phyloP scores from a whole-genome alignment of 1,284 basidiomycete species.

The Fomitopsis schrenkii region DNA sequence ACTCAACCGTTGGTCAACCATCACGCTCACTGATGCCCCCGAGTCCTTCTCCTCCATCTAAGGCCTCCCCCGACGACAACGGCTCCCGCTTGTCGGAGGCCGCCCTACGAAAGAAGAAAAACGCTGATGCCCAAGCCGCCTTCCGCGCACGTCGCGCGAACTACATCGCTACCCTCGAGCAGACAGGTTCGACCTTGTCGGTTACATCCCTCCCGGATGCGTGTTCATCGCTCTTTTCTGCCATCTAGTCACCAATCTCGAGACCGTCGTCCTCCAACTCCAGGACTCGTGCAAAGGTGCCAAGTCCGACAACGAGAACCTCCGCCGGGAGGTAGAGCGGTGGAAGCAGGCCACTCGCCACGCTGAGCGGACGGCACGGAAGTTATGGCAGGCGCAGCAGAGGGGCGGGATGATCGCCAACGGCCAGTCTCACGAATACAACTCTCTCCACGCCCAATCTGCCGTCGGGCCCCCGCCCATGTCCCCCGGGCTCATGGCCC shows the following conservation, averaged over 20 bases:
- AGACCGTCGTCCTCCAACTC: constrained; percentile 74
- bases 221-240: constrained; percentile 9
- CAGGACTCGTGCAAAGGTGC: constrained; percentile 75
- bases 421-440: constrained; percentile 49
- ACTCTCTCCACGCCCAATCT: constrained; percentile 31
- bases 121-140: constrained; percentile 75
- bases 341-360: constrained; percentile 61
- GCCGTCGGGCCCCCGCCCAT: constrained; percentile 25
- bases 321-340: constrained; percentile 60
- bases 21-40: constrained; percentile 23
- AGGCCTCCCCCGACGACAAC: constrained; percentile 33
- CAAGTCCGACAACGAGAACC: constrained; percentile 50
- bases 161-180: constrained; percentile 84
- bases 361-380: constrained; percentile 67
- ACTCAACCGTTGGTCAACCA: constrained; percentile 10
- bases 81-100: constrained; percentile 46
- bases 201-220: constrained; percentile 17
- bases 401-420: constrained; percentile 45
- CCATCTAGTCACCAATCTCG: constrained; percentile 62
- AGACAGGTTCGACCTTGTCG: constrained; percentile 56
- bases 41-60: constrained; percentile 29
- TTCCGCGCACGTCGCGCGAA: constrained; percentile 72
- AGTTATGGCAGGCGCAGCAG: constrained; percentile 50
- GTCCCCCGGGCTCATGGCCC: constrained; percentile 16
- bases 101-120: constrained; percentile 78